Conservation (phyloP, 495 filamentous ascomycete genomes). For the Penicilliopsis zonata region DNA sequence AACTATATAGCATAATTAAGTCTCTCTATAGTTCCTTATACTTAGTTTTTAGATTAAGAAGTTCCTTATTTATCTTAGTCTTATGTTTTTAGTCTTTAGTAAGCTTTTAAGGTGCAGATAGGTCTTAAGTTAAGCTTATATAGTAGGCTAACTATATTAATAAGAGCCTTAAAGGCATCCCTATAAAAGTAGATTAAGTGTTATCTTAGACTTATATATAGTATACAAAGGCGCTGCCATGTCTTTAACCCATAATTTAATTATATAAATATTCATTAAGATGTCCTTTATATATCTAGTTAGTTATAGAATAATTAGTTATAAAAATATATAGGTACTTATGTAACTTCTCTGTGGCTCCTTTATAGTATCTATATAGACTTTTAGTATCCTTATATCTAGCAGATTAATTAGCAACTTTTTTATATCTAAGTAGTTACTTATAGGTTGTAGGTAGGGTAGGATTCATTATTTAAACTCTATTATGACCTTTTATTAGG, state of each 20-base stretch:
- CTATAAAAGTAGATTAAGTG: slow-evolving; percentile 14
- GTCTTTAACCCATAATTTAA: slow-evolving; percentile 10
- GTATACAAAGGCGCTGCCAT: slow-evolving; percentile 8
- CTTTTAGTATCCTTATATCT: slow-evolving; percentile 7
- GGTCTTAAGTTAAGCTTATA: slow-evolving; percentile 8
- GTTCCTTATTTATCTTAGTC: slow-evolving; percentile 4
- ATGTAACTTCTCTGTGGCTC: slow-evolving; percentile 9
- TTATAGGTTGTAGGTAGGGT: slow-evolving; percentile 4
- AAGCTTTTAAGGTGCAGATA: slow-evolving; percentile 8
- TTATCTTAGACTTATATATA: slow-evolving; percentile 11
- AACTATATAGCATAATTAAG: slow-evolving; percentile 7
- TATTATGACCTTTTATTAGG: slow-evolving; percentile 2
- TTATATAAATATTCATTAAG: slow-evolving; percentile 12
- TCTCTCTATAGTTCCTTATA: slow-evolving; percentile 2
- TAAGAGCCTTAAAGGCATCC: slow-evolving; percentile 12
- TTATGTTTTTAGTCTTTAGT: slow-evolving; percentile 3
- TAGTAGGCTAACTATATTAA: slow-evolving; percentile 6
- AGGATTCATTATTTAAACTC: slow-evolving; percentile 5
- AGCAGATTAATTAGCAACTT: slow-evolving; percentile 3
- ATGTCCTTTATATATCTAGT: slow-evolving; percentile 7
- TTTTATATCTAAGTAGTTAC: slow-evolving; percentile 5
- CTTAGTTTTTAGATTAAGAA: slow-evolving; percentile 4
- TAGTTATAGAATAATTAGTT: background rate
- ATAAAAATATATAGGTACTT: slow-evolving; percentile 1
- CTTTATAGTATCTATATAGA: slow-evolving; percentile 16